Base-by-base conservation (phyloP, 169 alveolate genomes). In the Cryptosporidium parvum region DNA sequence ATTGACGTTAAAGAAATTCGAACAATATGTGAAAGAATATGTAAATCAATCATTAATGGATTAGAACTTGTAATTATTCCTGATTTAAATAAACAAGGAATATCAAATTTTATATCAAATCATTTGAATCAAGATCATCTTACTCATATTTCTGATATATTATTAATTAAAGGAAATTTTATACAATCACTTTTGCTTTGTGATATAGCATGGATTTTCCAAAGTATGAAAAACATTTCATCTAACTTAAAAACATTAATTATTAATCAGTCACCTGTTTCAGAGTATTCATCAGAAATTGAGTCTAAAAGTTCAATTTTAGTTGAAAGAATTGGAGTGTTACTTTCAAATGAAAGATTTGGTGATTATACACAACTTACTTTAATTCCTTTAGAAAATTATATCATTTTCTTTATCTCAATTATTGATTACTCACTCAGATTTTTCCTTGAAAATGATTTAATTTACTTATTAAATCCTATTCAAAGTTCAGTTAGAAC, bases 391-490 rank as follows among this genome's bases (percentile, higher is more conserved):
- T 21, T 44, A 18, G 67, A 80, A 26, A 42, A 45, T 5, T 80
- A 65, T 45, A 42, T 80, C n/a, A 42, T 65, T 14, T 65, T 62
- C 10, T 80, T 80, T 23, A 51, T 80, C n/a, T 23, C 52, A 39
- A 33, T 48, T n/a, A 65, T 80, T 23, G 89, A 80, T n/a, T 65
- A 42, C 37, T 62, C 69, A 23, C 37, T 67, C 37, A 80, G 56
- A 33, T 65, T 29, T n/a, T 80, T 44, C 52, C 70, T 80, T 33
- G 80, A 80, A 45, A 62, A 80, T 65, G 73, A 42, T 23, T 21
- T 80, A 42, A 59, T 62, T 59, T 56, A 44, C 70, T 48, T 59
- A 23, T 29, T 80, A 65, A 80, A 80, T 65, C 89, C 89, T 18
- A 44, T 80, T 29, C 89, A 80, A 39, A 61, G 35, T 45, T 23